Percentiles rank a stretch among this genome's conserved stretches.
Evolutionary conservation across 78 protist species (phyloP).

Genomic region (Fonticula alba): DNA sequence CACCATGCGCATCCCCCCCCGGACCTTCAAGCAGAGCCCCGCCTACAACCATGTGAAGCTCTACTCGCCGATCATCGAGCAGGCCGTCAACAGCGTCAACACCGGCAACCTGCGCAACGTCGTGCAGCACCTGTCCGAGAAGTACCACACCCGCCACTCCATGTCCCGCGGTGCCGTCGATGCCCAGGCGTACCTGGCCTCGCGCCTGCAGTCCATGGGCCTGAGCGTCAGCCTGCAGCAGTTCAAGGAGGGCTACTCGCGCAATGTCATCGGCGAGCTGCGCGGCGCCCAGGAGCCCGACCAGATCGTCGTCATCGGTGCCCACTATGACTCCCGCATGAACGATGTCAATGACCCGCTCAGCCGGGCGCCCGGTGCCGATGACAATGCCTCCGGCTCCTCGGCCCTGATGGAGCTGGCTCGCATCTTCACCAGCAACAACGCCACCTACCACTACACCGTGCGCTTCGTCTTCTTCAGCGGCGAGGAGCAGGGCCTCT

Average conservation of each 20-base stretch:
- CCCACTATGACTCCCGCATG: constrained; percentile 1
- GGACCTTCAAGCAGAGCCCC: too few relatives aligned
- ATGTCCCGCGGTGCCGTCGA: too few relatives aligned
- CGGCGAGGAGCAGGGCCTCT: constrained; percentile 16
- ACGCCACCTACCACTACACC: not conserved
- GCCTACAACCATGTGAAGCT: too few relatives aligned
- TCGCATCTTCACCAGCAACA: not conserved
- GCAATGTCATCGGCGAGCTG: not conserved
- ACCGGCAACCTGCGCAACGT: too few relatives aligned
- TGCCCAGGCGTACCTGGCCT: too few relatives aligned
- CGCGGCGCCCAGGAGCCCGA: not conserved
- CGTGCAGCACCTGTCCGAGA: too few relatives aligned
- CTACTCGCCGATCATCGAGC: too few relatives aligned
- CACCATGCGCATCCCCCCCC: too few relatives aligned
- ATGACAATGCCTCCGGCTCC: constrained; percentile 9
- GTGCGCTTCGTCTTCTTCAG: constrained; percentile 2
- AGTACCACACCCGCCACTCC: too few relatives aligned
- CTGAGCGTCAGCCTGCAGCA: too few relatives aligned
- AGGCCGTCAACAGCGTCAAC: too few relatives aligned
- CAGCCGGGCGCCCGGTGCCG: constrained; percentile 9
- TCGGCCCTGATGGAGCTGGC: constrained; percentile 1
- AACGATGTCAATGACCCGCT: not conserved
- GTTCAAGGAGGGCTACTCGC: not conserved
- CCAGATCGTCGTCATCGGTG: not conserved
- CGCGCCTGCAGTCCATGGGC: too few relatives aligned